Percentiles rank a stretch among this genome's conserved stretches.
Evolutionary conservation across 306 rosid species (phyloP).

Genomic region (Echinosophora koreensis): DNA sequence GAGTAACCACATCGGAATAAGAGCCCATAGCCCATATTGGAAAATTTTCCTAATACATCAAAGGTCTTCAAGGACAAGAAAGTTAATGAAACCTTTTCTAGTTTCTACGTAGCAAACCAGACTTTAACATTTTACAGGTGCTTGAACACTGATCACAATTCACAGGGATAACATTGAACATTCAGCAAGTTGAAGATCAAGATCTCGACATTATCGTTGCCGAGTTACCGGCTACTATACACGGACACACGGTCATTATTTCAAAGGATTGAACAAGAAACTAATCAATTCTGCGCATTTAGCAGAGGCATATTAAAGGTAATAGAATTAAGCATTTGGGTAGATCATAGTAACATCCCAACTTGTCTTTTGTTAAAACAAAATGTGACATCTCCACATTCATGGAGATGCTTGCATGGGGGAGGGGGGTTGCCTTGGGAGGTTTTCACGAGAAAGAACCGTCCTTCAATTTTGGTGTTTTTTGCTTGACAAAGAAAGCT

Average conservation of each 20-base stretch:
- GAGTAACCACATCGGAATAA: not conserved
- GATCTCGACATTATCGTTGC: slow-evolving; percentile 44
- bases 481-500: slow-evolving; percentile 88
- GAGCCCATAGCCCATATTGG: not conserved
- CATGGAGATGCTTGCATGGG: slow-evolving; percentile 27
- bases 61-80: slow-evolving; percentile 5
- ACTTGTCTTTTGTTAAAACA: not conserved
- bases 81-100: not conserved
- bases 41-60: not conserved
- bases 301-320: slow-evolving; percentile 16
- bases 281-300: slow-evolving; percentile 37
- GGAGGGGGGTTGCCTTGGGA: slow-evolving; percentile 21
- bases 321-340: slow-evolving; percentile 39
- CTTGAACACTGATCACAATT: slow-evolving; percentile 43
- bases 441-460: slow-evolving; percentile 66
- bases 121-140: slow-evolving; percentile 39
- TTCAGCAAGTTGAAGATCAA: slow-evolving; percentile 43
- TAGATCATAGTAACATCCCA: slow-evolving; percentile 36
- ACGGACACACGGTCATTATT: slow-evolving; percentile 60
- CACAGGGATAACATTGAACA: slow-evolving; percentile 32
- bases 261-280: slow-evolving; percentile 48
- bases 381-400: slow-evolving; percentile 33
- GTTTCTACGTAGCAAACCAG: slow-evolving; percentile 15
- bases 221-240: slow-evolving; percentile 48
- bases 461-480: slow-evolving; percentile 63